Conservation (phyloP, 345 rosid genomes). For the Reutealis trisperma region DNA sequence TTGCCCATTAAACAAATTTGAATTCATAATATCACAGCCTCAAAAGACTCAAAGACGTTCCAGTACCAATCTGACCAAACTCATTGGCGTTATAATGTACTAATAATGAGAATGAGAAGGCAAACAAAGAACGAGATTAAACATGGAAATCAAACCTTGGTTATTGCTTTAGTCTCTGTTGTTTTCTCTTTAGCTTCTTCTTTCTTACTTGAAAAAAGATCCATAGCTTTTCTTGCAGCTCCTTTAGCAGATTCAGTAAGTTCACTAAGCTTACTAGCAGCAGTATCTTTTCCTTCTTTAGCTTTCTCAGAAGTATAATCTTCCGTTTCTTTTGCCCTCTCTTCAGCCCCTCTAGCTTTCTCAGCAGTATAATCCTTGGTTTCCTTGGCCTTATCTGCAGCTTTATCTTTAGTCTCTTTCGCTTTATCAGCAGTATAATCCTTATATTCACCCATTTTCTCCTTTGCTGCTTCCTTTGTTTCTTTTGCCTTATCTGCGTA, state of each 20-base stretch:
- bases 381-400: slow-evolving; percentile 21
- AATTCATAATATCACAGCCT: too few relatives aligned
- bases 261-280: slow-evolving; percentile 19
- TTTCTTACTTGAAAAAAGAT: slow-evolving; percentile 47
- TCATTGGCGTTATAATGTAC: too few relatives aligned
- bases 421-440: slow-evolving; percentile 20
- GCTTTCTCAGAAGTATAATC: slow-evolving; percentile 40
- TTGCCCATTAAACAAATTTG: too few relatives aligned
- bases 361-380: slow-evolving; percentile 29
- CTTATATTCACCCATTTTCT: slow-evolving; percentile 23
- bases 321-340: slow-evolving; percentile 29
- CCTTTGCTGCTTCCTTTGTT: slow-evolving; percentile 14
- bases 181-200: slow-evolving; percentile 60
- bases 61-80: too few relatives aligned
- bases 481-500: slow-evolving; percentile 25
- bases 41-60: too few relatives aligned
- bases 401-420: slow-evolving; percentile 26
- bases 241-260: slow-evolving; percentile 43
- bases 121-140: not conserved
- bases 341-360: slow-evolving; percentile 12
- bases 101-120: not conserved
- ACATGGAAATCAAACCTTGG: slow-evolving; percentile 28
- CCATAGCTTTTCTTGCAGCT: slow-evolving; percentile 62
- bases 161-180: slow-evolving; percentile 42
- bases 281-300: slow-evolving; percentile 27